Conservation (phyloP, 1,139 yeast species). For the Petasospora fabianii region DNA sequence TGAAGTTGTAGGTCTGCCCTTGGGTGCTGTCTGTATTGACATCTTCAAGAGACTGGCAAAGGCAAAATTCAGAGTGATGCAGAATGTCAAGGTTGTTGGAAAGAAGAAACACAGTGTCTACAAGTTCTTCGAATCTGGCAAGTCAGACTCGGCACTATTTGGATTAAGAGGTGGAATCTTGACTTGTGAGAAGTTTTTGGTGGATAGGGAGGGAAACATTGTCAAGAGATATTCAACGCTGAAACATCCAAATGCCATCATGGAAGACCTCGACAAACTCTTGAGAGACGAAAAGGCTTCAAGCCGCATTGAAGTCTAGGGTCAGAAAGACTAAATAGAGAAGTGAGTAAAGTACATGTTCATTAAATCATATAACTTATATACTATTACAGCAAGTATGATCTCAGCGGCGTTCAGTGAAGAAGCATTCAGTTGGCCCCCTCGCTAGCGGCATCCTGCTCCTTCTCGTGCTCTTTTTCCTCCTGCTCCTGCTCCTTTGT, state of each 20-base stretch:
- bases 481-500: too few relatives aligned
- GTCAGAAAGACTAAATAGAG: too few relatives aligned
- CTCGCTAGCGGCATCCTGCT: too few relatives aligned
- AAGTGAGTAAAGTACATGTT: too few relatives aligned
- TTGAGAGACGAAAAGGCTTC: constrained; percentile 1
- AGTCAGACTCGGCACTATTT: constrained; percentile 48
- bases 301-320: too few relatives aligned
- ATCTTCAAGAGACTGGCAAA: constrained; percentile 25
- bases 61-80: constrained; percentile 58
- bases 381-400: too few relatives aligned
- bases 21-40: constrained; percentile 70
- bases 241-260: constrained; percentile 7
- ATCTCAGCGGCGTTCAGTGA: too few relatives aligned
- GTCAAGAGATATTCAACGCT: constrained; percentile 48
- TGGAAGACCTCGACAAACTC: constrained; percentile 8
- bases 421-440: too few relatives aligned
- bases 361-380: too few relatives aligned
- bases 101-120: constrained; percentile 68
- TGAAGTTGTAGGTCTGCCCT: constrained; percentile 74
- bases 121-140: constrained; percentile 58
- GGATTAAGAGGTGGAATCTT: constrained; percentile 86
- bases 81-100: constrained; percentile 84
- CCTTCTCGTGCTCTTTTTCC: too few relatives aligned
- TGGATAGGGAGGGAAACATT: constrained; percentile 67
- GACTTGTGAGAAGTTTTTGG: constrained; percentile 89